Evolutionary conservation across 2,329 filamentous ascomycete genomes (phyloP), one percentile per base, ranked within the genome.

Genomic region (Calonectria crousiana): DNA sequence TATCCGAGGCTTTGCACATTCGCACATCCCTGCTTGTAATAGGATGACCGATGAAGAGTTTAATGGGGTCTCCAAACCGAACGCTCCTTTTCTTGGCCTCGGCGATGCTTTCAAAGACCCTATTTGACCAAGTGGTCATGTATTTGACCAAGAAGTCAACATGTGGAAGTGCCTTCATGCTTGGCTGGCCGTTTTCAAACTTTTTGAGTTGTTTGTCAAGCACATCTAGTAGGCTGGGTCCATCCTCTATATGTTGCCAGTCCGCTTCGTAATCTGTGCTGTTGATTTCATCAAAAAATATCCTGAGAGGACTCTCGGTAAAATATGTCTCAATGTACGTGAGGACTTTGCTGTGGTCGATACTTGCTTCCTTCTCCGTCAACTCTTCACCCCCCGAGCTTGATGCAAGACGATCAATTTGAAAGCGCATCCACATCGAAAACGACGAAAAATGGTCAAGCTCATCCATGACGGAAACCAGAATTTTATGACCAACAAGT

Each of bases 361-460:
- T 91, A 0, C 91, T 91, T 0, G 93, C 92, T 78, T 97, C 94
- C 77, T 94, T 94, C 74, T 96, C 95, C 30, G 92, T 90, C 56
- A 94, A 88, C 76, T 98, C 96, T 28, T 95, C 92, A 10, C 88
- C 89, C 20, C 89, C 88, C 0, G 92, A 78, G 87, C 78, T 94
- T 85, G 81, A 92, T 8, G 91, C 91, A 58, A 96, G 90, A 18
- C 93, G 90, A 76, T 97, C 95, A 73, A 98, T 96, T 80, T 96
- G 93, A 79, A 95, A 91, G 41, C 93, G 92, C 66, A 98, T 87
- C 96, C 96, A 98, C 68, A 89, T 88, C 0, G 95, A 96, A 82
- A 98, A 98, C 6, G 91, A 89, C 2, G 87, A 83, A 80, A 98
- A 98, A 65, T 95, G 90, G 32, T 92, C 90, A 20, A 96, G 90